Conservation (phyloP, 768 basidiomycete genomes). For the Sporobolomyces pararoseus region DNA sequence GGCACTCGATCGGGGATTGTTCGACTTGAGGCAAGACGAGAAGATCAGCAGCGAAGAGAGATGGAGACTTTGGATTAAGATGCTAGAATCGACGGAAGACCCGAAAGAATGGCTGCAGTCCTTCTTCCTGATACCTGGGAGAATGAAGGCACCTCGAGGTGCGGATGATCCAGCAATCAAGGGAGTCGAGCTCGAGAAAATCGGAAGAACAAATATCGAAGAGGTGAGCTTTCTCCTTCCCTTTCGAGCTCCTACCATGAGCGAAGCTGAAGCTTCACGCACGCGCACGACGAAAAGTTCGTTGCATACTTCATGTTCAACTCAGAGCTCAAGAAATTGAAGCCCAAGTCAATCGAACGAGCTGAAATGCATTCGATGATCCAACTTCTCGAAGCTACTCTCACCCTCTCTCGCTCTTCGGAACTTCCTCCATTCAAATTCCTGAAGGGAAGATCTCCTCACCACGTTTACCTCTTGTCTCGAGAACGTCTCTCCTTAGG, state of each 20-base stretch:
- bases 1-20: conserved; percentile 2
- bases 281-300: not conserved
- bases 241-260: not conserved
- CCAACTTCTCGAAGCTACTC: conserved; percentile 31
- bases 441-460: conserved; percentile 7
- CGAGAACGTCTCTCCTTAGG: conserved; percentile 11
- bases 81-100: conserved; percentile 22
- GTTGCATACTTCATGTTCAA: conserved; percentile 31
- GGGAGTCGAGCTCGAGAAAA: conserved; percentile 17
- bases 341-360: conserved; percentile 13
- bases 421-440: conserved; percentile 21
- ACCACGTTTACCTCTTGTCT: conserved; percentile 20
- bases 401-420: conserved; percentile 20
- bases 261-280: not conserved
- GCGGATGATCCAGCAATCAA: conserved; percentile 18
- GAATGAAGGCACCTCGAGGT: conserved; percentile 6
- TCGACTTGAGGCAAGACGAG: conserved; percentile 2
- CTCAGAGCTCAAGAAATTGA: not conserved
- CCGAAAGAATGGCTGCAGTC: conserved; percentile 29
- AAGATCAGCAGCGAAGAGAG: conserved; percentile 27
- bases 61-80: conserved; percentile 26
- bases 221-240: conserved; percentile 16
- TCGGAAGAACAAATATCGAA: conserved; percentile 37
- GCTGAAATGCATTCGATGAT: conserved; percentile 36
- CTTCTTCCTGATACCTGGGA: conserved; percentile 20